Evolutionary conservation across 2,329 filamentous ascomycete genomes (phyloP).

Genomic region (Hypoxylon sp.): DNA sequence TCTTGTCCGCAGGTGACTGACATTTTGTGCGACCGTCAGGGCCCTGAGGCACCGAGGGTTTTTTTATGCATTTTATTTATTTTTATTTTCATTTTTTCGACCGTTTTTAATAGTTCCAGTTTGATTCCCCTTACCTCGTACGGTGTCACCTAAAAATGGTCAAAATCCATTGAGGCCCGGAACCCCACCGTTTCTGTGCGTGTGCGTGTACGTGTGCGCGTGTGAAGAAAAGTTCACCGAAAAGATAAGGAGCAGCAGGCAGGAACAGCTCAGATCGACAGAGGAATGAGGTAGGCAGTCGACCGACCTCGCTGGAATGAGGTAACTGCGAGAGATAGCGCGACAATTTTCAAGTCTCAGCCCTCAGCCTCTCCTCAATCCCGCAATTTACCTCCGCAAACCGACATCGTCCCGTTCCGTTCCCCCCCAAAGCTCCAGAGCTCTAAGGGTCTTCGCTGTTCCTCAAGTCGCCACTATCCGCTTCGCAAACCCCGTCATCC

Average conservation of each 20-base stretch:
- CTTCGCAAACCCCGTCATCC: not conserved
- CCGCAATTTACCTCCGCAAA: constrained; percentile 3
- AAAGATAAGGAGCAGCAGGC: constrained; percentile 25
- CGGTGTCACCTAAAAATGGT: constrained; percentile 19
- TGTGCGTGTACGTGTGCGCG: constrained; percentile 19
- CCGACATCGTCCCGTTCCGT: constrained; percentile 1
- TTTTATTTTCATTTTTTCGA: constrained; percentile 1
- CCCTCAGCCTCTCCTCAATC: not conserved
- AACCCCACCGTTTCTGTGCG: constrained; percentile 27
- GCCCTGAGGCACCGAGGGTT: constrained; percentile 11
- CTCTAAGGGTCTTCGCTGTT: constrained; percentile 30
- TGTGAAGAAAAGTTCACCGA: constrained; percentile 24
- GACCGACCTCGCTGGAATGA: constrained; percentile 2
- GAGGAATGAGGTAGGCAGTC: constrained; percentile 12
- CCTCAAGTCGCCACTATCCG: constrained; percentile 44
- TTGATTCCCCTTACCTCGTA: constrained; percentile 12
- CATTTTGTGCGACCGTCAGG: constrained; percentile 16
- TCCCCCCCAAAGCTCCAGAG: no score
- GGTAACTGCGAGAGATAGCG: not conserved
- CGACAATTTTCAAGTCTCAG: not conserved
- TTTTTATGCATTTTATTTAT: no score
- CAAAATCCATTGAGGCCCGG: constrained; percentile 16
- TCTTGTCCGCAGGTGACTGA: constrained; percentile 12
- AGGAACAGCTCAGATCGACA: constrained; percentile 14
- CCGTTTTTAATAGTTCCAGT: constrained; percentile 1